A percentile compares a stretch with the other conserved stretches of the same genome.
Conservation (phyloP, 2,329 filamentous ascomycete genomes). For the Escovopsis weberi region DNA sequence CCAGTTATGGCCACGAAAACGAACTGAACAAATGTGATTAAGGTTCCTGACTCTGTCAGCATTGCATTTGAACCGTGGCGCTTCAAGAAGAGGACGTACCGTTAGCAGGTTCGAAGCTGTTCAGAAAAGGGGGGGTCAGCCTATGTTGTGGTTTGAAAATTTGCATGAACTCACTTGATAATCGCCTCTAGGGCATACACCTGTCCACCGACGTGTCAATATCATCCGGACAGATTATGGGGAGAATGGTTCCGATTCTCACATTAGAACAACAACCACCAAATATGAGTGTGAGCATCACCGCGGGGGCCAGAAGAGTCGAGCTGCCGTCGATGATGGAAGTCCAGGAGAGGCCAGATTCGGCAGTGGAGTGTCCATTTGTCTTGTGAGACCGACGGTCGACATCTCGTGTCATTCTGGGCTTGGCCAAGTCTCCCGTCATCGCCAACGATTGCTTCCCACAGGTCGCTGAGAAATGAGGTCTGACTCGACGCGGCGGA, state of each 20-base stretch:
- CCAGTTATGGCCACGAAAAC: conserved; percentile 67
- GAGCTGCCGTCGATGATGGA: not conserved
- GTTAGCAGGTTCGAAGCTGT: conserved; percentile 67
- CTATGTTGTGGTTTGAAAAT: not conserved
- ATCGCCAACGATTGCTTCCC: no score
- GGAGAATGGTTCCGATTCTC: conserved; percentile 17
- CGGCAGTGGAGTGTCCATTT: not conserved
- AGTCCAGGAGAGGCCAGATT: not conserved
- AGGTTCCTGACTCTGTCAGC: conserved; percentile 43
- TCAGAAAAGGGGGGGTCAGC: not conserved
- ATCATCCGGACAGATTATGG: not conserved
- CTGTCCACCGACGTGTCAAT: conserved; percentile 28
- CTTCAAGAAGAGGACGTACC: conserved; percentile 34
- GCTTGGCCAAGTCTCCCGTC: not conserved
- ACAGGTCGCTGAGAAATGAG: no score
- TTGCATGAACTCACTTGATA: conserved; percentile 54
- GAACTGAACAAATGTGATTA: conserved; percentile 83
- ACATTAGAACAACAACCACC: conserved; percentile 93
- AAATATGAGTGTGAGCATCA: conserved; percentile 77
- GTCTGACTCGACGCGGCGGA: no score
- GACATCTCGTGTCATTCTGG: not conserved
- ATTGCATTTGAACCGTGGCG: not conserved
- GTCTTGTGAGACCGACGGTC: not conserved
- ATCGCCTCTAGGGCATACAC: conserved; percentile 95
- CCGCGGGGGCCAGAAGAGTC: conserved; percentile 38